A percentile compares a stretch with the other conserved stretches of the same genome.
Conservation (phyloP, 2,329 filamentous ascomycete genomes). For the Aspergillus latus region DNA sequence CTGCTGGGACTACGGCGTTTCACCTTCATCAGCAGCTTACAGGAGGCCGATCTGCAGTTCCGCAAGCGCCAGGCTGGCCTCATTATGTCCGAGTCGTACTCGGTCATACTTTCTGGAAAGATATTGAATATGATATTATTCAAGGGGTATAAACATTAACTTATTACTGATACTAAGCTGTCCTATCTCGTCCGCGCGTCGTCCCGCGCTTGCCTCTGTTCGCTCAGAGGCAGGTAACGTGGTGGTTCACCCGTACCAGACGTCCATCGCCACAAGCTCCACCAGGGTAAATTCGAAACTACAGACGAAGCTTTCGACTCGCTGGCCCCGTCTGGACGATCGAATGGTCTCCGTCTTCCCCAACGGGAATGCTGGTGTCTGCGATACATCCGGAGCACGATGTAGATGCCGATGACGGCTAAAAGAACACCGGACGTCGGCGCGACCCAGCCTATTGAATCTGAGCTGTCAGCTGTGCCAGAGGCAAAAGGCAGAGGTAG, state of each 20-base stretch:
- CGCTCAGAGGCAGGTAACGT: conserved; percentile 30
- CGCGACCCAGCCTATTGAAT: conserved; percentile 16
- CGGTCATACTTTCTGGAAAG: not conserved
- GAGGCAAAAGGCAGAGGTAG: not conserved
- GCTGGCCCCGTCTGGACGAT: conserved; percentile 18
- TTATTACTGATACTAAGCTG: not conserved
- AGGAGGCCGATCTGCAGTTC: not conserved
- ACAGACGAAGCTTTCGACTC: conserved; percentile 20
- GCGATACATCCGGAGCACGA: conserved; percentile 16
- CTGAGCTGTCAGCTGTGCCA: conserved; percentile 2
- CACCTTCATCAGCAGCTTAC: not conserved
- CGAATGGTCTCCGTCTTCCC: conserved; percentile 14
- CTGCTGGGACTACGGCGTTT: not conserved
- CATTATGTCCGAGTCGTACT: not conserved
- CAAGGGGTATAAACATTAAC: not conserved
- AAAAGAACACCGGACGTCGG: conserved; percentile 15
- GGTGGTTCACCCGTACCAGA: conserved; percentile 10
- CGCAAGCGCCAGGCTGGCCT: not conserved
- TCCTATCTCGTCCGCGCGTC: not conserved
- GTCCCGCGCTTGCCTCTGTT: conserved; percentile 11
- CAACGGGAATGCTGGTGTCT: conserved; percentile 6
- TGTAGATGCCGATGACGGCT: conserved; percentile 11
- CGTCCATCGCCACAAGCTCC: conserved; percentile 34
- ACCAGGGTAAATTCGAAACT: conserved; percentile 26
- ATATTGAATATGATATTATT: too few species aligned